Conservation (phyloP, 345 rosid genomes). For the Trapa incisa region DNA sequence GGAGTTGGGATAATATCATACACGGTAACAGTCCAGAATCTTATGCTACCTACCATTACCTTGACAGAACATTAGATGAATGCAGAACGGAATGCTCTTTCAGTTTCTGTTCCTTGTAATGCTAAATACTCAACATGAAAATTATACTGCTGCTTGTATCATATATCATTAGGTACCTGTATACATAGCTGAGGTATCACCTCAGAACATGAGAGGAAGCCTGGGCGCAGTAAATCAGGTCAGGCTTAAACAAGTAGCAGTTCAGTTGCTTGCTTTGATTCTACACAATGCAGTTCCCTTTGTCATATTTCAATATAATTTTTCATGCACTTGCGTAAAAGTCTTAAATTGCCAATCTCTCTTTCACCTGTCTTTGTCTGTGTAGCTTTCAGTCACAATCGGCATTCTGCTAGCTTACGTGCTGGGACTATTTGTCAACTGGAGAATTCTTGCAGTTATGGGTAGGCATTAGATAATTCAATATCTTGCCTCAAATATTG, state of each 20-base stretch:
- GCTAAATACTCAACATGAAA: not conserved
- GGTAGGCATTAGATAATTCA: constrained; percentile 22
- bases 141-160: not conserved
- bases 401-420: constrained; percentile 61
- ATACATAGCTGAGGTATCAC: constrained; percentile 59
- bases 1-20: constrained; percentile 78
- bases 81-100: not conserved
- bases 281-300: not conserved
- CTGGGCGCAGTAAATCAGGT: constrained; percentile 76
- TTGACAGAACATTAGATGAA: not conserved
- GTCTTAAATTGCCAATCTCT: not conserved
- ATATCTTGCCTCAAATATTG: too few species aligned
- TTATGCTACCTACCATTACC: not conserved
- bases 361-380: constrained; percentile 8
- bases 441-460: constrained; percentile 59
- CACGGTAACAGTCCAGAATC: constrained; percentile 26
- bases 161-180: constrained; percentile 42
- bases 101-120: not conserved
- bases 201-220: constrained; percentile 62
- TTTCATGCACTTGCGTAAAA: not conserved
- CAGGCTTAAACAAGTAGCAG: not conserved
- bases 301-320: not conserved
- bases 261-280: not conserved
- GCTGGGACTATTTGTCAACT: constrained; percentile 44
- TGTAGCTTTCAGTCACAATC: constrained; percentile 52